Base-by-base conservation (phyloP, 2,329 filamentous ascomycete genomes). In the Fusarium odoratissimum region DNA sequence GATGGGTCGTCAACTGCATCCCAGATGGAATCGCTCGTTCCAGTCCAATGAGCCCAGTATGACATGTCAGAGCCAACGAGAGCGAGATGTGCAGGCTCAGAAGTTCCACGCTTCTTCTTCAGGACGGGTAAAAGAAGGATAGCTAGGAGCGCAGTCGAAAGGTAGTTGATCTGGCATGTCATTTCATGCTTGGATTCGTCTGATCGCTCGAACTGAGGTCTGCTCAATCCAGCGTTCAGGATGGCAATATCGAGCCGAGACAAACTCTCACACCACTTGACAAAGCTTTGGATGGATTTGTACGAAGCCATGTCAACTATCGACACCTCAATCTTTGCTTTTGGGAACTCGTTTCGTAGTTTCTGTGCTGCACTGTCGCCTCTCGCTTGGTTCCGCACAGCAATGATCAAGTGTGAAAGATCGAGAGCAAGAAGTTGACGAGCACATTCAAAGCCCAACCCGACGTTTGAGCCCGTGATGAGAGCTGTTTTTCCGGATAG, bases 381-480 rank as follows among this genome's bases (percentile, higher is more conserved):
- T 60, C 82, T 85, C 5, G 75, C 45, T 1, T 73, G 59, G 4
- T 80, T 84, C 2, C 87, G 85, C 2, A 87, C 85, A 8, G 83
- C 85, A 11, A 88, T 73, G 64, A 89, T 83, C 13, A 89, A 72
- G 42, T 81, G 82, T 1, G 82, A 82, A 14, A 87, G 75, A 1
- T 79, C 75, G 9, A 84, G 78, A 3, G 74, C 69, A 2, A 85
- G 80, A 40, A 88, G 80, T 57, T 87, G 85, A 1, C 77, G 77
- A 12, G 82, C 79, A 4, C 82, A 78, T 71, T 87, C 85, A 28
- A 85, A 80, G 1, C 87, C 87, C 0, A 89, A 78, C 0, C 87
- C 87, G 1, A 76, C 77, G 64, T 87, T 89, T 33, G 83, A 79
- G 6, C 87, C 87, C 0, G 86, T 88, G 10, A 89, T 78, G 44